Evolutionary conservation across 768 basidiomycete genomes (phyloP).

Genomic region (Mycena olivaceomarginata): DNA sequence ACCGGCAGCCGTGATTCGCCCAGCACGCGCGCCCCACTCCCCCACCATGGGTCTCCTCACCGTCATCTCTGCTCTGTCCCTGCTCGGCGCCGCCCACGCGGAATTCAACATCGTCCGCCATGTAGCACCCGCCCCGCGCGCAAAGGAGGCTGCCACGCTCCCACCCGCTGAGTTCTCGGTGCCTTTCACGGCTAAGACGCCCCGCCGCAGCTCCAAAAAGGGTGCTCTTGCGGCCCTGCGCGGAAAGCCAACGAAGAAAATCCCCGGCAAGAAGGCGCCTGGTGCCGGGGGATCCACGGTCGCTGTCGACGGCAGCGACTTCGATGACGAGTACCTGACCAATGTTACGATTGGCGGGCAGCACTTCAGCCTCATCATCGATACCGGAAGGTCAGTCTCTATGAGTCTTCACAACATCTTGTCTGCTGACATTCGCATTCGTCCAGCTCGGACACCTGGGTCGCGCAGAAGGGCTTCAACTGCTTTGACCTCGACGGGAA

Average conservation of each 20-base stretch:
- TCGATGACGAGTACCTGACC: slow-evolving; percentile 45
- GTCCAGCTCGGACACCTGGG: slow-evolving; percentile 50
- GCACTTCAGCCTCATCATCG: slow-evolving; percentile 43
- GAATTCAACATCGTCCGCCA: slow-evolving; percentile 31
- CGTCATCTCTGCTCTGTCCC: slow-evolving; percentile 25
- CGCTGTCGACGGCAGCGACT: slow-evolving; percentile 37
- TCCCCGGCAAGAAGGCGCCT: not conserved
- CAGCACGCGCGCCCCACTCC: not conserved
- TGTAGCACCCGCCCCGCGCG: slow-evolving; percentile 19
- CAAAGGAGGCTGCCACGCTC: slow-evolving; percentile 10
- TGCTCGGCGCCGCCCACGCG: slow-evolving; percentile 12
- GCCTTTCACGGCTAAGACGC: slow-evolving; percentile 33
- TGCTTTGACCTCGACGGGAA: slow-evolving; percentile 44
- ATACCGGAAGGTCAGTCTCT: slow-evolving; percentile 44
- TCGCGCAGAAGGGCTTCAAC: slow-evolving; percentile 44
- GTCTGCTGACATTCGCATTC: not conserved
- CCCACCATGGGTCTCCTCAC: slow-evolving; percentile 31
- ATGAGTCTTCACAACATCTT: not conserved
- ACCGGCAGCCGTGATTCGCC: not conserved
- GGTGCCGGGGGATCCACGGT: slow-evolving; percentile 15
- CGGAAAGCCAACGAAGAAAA: not conserved
- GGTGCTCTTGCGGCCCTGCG: slow-evolving; percentile 31
- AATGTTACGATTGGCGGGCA: slow-evolving; percentile 45
- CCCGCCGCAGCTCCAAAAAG: slow-evolving; percentile 39
- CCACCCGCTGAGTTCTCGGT: slow-evolving; percentile 43